Conservation (phyloP, 331 rosid species). For the Malus hybrid region DNA sequence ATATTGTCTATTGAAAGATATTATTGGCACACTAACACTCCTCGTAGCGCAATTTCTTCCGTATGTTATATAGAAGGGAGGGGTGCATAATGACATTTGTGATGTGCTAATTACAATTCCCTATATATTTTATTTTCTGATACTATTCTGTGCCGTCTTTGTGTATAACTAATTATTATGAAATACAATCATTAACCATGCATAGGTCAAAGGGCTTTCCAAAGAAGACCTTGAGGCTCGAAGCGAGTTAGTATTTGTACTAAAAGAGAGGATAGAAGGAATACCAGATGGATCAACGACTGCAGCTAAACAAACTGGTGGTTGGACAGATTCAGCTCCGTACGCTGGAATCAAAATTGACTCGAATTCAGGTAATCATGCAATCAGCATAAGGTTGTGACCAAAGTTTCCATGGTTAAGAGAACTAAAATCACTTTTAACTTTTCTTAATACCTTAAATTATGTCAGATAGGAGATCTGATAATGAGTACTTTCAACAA, state of each 20-base stretch:
- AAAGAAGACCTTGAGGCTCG: constrained; percentile 25
- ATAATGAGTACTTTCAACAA: constrained; percentile 22
- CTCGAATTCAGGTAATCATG: constrained; percentile 11
- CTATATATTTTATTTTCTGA: background rate
- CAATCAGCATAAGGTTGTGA: background rate
- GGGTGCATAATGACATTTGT: too few relatives aligned
- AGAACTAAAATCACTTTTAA: background rate
- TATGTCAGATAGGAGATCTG: constrained; percentile 22
- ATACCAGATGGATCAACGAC: constrained; percentile 27
- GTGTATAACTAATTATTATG: background rate
- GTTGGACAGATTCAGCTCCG: constrained; percentile 19
- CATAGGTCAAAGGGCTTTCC: constrained; percentile 27
- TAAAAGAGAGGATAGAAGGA: constrained; percentile 25
- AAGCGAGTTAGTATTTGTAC: constrained; percentile 20
- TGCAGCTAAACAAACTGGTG: constrained; percentile 16
- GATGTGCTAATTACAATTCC: too few relatives aligned
- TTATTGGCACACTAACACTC: too few relatives aligned
- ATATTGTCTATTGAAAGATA: too few relatives aligned
- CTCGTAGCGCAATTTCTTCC: too few relatives aligned
- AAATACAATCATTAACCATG: background rate
- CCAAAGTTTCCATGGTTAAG: background rate
- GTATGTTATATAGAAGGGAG: too few relatives aligned
- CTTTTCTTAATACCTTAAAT: background rate
- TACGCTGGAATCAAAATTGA: constrained; percentile 20
- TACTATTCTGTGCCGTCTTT: background rate